These are phyloP conservation scores for Carex myosuroides DNA, from an alignment of 176 grass and related monocot species.

Conservation along the genomic window DNA sequence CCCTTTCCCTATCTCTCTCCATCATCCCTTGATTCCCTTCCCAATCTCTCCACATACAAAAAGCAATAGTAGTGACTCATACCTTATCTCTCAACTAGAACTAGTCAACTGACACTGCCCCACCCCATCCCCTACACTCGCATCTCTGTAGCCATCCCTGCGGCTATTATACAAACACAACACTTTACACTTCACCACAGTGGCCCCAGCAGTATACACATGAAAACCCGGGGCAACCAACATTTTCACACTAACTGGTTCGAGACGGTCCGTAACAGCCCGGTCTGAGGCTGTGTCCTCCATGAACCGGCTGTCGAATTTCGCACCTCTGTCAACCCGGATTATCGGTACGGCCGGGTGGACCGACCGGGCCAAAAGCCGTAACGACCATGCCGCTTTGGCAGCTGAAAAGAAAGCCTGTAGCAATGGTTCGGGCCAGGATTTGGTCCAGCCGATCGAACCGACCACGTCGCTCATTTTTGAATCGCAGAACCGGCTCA, in stretches of 20 bases:
- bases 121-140: conserved; percentile 27
- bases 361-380: conserved; percentile 76
- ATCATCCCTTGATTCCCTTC: too few relatives aligned
- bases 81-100: conserved; percentile 1
- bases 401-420: conserved; percentile 78
- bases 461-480: conserved; percentile 95
- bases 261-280: conserved; percentile 27
- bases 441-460: conserved; percentile 56
- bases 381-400: conserved; percentile 76
- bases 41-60: not conserved
- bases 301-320: conserved; percentile 86
- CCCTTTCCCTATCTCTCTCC: not conserved
- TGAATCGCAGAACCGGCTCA: conserved; percentile 88
- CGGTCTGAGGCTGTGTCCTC: conserved; percentile 55
- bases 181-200: conserved; percentile 86
- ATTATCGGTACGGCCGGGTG: conserved; percentile 70
- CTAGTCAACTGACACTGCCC: conserved; percentile 26
- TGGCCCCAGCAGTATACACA: conserved; percentile 50
- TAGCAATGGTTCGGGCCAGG: conserved; percentile 81
- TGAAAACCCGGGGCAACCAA: conserved; percentile 88
- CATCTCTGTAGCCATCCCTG: conserved; percentile 35
- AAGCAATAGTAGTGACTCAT: not conserved
- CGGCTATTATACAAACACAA: conserved; percentile 61
- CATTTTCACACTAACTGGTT: conserved; percentile 73
- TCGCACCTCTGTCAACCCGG: conserved; percentile 51